These are phyloP conservation scores for Hymenoscyphus linearis DNA, from an alignment of 2,329 filamentous ascomycete species.

Conservation along the genomic window DNA sequence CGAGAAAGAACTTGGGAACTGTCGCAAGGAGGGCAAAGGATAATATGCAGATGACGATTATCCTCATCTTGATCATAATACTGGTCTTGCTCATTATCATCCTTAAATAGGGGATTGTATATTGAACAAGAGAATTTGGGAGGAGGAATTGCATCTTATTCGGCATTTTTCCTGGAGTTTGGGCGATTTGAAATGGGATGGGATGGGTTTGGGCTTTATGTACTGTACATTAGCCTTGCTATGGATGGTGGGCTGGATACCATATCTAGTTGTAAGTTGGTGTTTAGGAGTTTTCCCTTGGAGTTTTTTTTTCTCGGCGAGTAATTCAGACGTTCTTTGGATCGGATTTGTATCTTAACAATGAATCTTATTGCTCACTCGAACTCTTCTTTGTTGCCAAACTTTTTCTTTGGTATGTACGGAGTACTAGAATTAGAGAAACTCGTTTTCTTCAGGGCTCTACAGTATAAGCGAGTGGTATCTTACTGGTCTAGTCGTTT, in stretches of 20 bases:
- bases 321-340: not conserved
- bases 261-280: not conserved
- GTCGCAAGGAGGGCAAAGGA: constrained; percentile 72
- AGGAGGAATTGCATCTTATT: not conserved
- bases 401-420: no score
- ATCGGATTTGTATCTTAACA: not conserved
- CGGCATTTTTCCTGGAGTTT: constrained; percentile 15
- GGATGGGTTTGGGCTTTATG: constrained; percentile 1
- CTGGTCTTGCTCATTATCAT: constrained; percentile 64
- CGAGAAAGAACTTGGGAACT: constrained; percentile 63
- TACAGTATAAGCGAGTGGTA: no score
- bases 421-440: no score
- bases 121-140: not conserved
- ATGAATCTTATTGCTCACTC: not conserved
- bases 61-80: constrained; percentile 62
- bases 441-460: no score
- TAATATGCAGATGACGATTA: constrained; percentile 76
- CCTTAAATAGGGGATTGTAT: constrained; percentile 43
- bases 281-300: not conserved
- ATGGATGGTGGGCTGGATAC: not conserved
- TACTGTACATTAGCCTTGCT: not conserved
- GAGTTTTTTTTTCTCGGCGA: not conserved
- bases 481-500: no score
- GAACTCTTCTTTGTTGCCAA: no score
- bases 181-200: not conserved